Percentiles rank a stretch among this genome's conserved stretches.
These are phyloP conservation scores for Xylariaceae sp. DNA, from an alignment of 2,329 filamentous ascomycete species.

Conservation along the genomic window DNA sequence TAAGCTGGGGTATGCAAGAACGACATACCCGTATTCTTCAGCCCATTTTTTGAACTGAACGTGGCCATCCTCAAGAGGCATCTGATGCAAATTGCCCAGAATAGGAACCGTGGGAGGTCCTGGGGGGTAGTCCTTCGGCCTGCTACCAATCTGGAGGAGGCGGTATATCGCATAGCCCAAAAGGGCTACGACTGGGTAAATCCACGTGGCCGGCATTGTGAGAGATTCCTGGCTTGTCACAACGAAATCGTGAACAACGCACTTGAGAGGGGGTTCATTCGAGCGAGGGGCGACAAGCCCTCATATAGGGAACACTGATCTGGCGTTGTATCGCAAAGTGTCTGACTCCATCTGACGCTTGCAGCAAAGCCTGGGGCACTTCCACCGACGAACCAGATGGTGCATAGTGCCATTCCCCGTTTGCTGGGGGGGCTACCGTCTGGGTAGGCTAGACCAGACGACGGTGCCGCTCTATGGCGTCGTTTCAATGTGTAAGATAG, in stretches of 20 bases:
- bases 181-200: conserved; percentile 17
- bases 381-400: too few species aligned
- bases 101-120: conserved; percentile 20
- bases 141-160: conserved; percentile 19
- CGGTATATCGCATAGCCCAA: conserved; percentile 18
- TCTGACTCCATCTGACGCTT: not conserved
- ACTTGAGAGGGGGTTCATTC: not conserved
- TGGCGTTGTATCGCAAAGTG: not conserved
- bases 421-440: too few species aligned
- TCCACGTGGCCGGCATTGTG: conserved; percentile 16
- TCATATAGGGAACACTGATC: conserved; percentile 4
- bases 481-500: conserved; percentile 10
- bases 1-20: not conserved
- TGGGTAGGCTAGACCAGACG: not conserved
- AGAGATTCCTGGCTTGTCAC: conserved; percentile 4
- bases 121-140: conserved; percentile 19
- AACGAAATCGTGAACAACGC: conserved; percentile 4
- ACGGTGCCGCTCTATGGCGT: conserved; percentile 4
- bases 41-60: conserved; percentile 23
- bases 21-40: conserved; percentile 20
- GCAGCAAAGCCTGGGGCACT: not conserved
- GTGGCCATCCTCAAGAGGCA: conserved; percentile 19
- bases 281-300: conserved; percentile 3
- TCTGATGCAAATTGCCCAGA: conserved; percentile 19
- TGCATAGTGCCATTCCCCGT: too few species aligned